Evolutionary conservation across 2,329 filamentous ascomycete genomes (phyloP).

Genomic region (Fusarium keratoplasticum): DNA sequence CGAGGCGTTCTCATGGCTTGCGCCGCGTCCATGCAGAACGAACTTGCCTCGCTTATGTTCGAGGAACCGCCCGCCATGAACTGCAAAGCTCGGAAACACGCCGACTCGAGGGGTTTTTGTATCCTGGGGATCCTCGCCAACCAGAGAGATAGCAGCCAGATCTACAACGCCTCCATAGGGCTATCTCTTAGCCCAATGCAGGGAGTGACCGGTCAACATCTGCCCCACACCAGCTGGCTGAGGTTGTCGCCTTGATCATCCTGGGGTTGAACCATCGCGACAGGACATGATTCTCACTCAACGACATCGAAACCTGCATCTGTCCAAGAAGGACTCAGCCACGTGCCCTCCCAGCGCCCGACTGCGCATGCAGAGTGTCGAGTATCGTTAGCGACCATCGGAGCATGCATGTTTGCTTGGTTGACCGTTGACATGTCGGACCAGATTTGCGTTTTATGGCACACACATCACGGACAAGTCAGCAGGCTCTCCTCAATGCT

Average conservation of each 20-base stretch:
- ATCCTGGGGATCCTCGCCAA: not conserved
- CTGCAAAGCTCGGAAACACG: conserved; percentile 5
- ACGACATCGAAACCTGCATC: not conserved
- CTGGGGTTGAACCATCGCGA: not conserved
- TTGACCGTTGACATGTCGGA: conserved; percentile 4
- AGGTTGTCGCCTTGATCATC: conserved; percentile 3
- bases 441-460: not conserved
- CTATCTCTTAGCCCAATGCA: conserved; percentile 24
- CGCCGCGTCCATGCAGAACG: conserved; percentile 3
- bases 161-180: conserved; percentile 26
- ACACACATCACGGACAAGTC: not conserved
- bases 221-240: conserved; percentile 18
- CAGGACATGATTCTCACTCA: not conserved
- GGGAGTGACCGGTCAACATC: conserved; percentile 19
- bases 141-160: conserved; percentile 7
- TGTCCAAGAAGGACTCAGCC: not conserved
- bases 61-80: not conserved
- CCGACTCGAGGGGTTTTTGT: conserved; percentile 10
- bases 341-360: not conserved
- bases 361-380: not conserved
- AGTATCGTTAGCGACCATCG: not conserved
- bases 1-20: conserved; percentile 10
- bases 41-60: not conserved
- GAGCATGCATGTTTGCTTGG: not conserved
- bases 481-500: not conserved